Conservation (phyloP, 2,329 filamentous ascomycete genomes). For the Dothideomycetes sp. region DNA sequence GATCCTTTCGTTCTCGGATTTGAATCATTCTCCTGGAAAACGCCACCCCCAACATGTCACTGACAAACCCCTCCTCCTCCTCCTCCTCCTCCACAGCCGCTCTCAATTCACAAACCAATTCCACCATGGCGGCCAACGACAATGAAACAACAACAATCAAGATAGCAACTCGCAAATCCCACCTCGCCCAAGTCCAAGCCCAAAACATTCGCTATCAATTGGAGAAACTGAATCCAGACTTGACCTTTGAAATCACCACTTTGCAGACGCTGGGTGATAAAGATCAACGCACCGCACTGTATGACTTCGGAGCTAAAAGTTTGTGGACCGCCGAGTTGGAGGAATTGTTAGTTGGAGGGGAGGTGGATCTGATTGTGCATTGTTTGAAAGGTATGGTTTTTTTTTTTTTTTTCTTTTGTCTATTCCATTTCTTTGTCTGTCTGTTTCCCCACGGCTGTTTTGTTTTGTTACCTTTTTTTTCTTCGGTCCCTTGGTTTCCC, state of each 20-base stretch:
- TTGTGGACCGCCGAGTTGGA: constrained; percentile 91
- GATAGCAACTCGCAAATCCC: background rate
- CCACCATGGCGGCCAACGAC: too few relatives aligned
- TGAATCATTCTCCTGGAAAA: too few relatives aligned
- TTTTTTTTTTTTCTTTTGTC: background rate
- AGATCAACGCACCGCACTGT: constrained; percentile 76
- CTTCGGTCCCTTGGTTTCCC: too few relatives aligned
- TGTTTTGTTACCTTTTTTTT: too few relatives aligned
- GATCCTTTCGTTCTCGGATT: too few relatives aligned
- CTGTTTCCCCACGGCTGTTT: too few relatives aligned
- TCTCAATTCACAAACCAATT: too few relatives aligned
- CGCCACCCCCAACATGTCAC: too few relatives aligned
- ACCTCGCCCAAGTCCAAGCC: background rate
- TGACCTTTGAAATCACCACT: background rate
- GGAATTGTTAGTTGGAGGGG: constrained; percentile 54
- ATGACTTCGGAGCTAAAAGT: constrained; percentile 77
- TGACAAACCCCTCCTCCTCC: too few relatives aligned
- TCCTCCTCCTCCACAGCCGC: too few relatives aligned
- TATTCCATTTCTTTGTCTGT: too few relatives aligned
- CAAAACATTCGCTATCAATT: background rate
- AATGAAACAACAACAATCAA: too few relatives aligned
- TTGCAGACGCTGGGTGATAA: constrained; percentile 62
- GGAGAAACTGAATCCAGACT: background rate
- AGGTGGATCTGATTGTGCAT: constrained; percentile 76
- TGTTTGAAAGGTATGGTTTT: constrained; percentile 59